Evolutionary conservation across 2,329 filamentous ascomycete species (phyloP), one percentile per base, ranked within the genome.

Genomic region (Huntiella decipiens): DNA sequence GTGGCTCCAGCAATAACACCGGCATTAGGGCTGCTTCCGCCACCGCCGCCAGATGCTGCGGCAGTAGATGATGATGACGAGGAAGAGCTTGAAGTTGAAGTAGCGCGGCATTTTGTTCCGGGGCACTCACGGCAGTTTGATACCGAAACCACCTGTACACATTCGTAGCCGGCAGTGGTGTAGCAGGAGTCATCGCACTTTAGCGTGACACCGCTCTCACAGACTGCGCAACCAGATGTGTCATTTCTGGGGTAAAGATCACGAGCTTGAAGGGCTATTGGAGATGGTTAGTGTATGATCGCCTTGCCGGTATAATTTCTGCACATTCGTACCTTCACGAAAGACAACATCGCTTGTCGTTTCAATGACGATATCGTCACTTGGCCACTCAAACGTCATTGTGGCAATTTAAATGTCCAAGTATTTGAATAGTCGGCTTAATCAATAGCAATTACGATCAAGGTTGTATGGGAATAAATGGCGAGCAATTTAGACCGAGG

Each of bases 1-100:
- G 95, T 86, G 52, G 88, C 88, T 52, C 91, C 91, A 2, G 82
- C 88, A 52, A 98, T 95, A 32, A 84, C 83, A 37, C 87, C 87
- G 1, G 79, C 67, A 54, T 83, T 87, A 5, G 80, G 73, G 5
- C 73, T 69, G 8, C 64, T 63, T 34, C 55, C 56, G 6, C 42
- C 43, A 28, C 43, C 48, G 46, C 53, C 50, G 33, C 40, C 22
- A 12, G 13, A 4, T 12, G 38, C 38, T 50, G 45, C 37, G 49
- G 46, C 17, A 51, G 39, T 35, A 5, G 43, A 44, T n/a, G 49
- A 44, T 3, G 47, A 45, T 8, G 39, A 43, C 15, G 43, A 37
- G 28, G 31, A 32, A n/a, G 49, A 42, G 5, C 31, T 19, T 3
- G 38, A 11, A 13, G 36, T 51, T 2, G 38, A 16, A 13, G 42